Percentiles rank a stretch among this genome's conserved stretches.
phyloP scores from a whole-genome alignment of 345 rosid genomes.

The Syzygium grande region DNA sequence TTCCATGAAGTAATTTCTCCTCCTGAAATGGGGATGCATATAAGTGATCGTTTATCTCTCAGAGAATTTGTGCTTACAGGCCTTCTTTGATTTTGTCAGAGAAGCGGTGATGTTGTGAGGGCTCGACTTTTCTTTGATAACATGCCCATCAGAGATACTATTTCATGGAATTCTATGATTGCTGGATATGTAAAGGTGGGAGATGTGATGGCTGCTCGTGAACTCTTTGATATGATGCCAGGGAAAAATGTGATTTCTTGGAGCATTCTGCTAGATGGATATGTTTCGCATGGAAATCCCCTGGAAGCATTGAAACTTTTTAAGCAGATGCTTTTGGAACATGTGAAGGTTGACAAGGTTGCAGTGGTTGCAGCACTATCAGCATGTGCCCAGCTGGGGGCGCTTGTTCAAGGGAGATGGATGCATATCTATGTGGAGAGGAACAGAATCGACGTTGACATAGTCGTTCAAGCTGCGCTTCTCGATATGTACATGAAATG shows the following conservation, averaged over 20 bases:
- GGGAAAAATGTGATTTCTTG: conserved; percentile 29
- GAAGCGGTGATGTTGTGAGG: conserved; percentile 6
- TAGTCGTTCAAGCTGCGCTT: conserved; percentile 22
- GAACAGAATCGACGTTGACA: conserved; percentile 8
- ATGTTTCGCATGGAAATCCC: conserved; percentile 15
- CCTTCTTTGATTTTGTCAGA: conserved; percentile 1
- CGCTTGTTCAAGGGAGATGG: conserved; percentile 33
- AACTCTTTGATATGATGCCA: conserved; percentile 23
- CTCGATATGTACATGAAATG: conserved; percentile 33
- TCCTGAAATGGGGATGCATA: not conserved
- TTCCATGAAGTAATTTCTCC: not conserved
- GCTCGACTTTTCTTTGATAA: conserved; percentile 29
- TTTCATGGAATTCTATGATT: conserved; percentile 43
- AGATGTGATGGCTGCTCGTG: conserved; percentile 22
- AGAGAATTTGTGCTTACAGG: not conserved
- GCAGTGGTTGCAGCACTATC: conserved; percentile 21
- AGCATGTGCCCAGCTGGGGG: conserved; percentile 26
- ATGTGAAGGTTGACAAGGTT: conserved; percentile 9
- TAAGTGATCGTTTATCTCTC: not conserved
- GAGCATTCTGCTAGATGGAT: conserved; percentile 37
- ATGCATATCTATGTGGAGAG: conserved; percentile 16
- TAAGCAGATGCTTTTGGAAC: conserved; percentile 21
- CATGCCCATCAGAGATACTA: conserved; percentile 28
- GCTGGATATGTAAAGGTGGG: conserved; percentile 22
- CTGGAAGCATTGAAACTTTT: conserved; percentile 25